Percentiles rank a stretch among this genome's conserved stretches.
Conservation (phyloP, 2,329 filamentous ascomycete species). For the Microcyclospora tardicrescens region DNA sequence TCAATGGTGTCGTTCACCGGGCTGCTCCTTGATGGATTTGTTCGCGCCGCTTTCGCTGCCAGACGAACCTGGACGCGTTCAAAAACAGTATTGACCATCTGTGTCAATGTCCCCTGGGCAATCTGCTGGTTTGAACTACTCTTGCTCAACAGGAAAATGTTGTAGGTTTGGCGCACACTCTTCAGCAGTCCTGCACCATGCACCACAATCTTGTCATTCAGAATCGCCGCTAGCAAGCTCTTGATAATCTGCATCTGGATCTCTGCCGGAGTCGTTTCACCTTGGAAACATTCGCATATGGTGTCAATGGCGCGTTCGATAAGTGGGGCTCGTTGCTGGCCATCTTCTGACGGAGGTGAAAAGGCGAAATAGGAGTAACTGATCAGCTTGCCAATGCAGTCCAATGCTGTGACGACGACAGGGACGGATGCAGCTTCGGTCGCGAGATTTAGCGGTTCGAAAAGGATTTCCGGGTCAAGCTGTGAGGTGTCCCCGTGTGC, state of each 20-base stretch:
- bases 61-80: conserved; percentile 81
- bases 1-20: conserved; percentile 21
- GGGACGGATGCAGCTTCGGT: conserved; percentile 75
- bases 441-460: conserved; percentile 78
- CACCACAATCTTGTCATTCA: conserved; percentile 98
- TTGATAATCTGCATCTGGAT: conserved; percentile 98
- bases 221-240: conserved; percentile 81
- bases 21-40: conserved; percentile 39
- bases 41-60: conserved; percentile 70
- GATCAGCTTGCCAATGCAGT: conserved; percentile 97
- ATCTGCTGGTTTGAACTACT: conserved; percentile 92
- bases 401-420: conserved; percentile 77
- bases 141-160: conserved; percentile 92
- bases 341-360: conserved; percentile 7
- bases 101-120: conserved; percentile 88
- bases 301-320: conserved; percentile 98
- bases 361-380: conserved; percentile 97
- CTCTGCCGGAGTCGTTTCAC: conserved; percentile 81
- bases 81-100: conserved; percentile 98
- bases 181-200: conserved; percentile 93
- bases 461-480: conserved; percentile 83
- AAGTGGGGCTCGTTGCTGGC: conserved; percentile 45
- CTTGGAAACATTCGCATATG: conserved; percentile 98
- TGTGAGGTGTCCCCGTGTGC: conserved; percentile 58
- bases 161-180: conserved; percentile 95